Base-by-base conservation (phyloP, 2,329 filamentous ascomycete species). In the Fusarium sp. region DNA sequence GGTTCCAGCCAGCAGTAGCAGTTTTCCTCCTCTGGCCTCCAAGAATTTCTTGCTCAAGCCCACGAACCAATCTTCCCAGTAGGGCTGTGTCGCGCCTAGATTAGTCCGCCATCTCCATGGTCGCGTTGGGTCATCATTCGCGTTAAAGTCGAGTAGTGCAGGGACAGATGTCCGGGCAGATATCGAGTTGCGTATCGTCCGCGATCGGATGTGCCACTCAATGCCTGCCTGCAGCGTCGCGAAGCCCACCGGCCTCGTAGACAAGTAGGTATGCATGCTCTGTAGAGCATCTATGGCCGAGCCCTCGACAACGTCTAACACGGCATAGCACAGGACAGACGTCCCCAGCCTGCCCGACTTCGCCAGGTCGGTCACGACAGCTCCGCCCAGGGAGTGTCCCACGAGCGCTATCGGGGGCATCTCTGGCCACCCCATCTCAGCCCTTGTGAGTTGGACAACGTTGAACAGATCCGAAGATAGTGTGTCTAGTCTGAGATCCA, bases 261-360 rank as follows among this genome's bases (percentile, higher is more conserved):
- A 90, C 20, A 99, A 86, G 78, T 98, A 98, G 5, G 91, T 92
- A 71, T 96, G 92, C 96, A 99, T 99, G 79, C 92, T 95, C 78
- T 94, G 90, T 54, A 99, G 85, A 4, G 96, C 95, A 78, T 98
- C 96, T 80, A 99, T 95, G 34, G 96, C 96, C 1, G 93, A 97
- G 13, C 96, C 93, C 80, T 99, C 96, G 28, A 99, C 96, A 6
- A 99, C 94, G 80, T 99, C 96, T 17, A 99, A 84, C 9, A 98
- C 95, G 5, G 90, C 93, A 80, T 95, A 97, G 20, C 93, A 96
- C 17, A 98, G 83, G 2, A 98, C 78, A 26, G 90, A 86, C 38
- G 81, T 78, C 2, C 91, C 92, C 36, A 97, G 82, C 39, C 85
- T 82, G 2, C 88, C 88, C 18, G 85, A 86, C 75, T 87, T 89